Evolutionary conservation across 805 yeast genomes (phyloP).

Genomic region (Lachancea quebecensis): DNA sequence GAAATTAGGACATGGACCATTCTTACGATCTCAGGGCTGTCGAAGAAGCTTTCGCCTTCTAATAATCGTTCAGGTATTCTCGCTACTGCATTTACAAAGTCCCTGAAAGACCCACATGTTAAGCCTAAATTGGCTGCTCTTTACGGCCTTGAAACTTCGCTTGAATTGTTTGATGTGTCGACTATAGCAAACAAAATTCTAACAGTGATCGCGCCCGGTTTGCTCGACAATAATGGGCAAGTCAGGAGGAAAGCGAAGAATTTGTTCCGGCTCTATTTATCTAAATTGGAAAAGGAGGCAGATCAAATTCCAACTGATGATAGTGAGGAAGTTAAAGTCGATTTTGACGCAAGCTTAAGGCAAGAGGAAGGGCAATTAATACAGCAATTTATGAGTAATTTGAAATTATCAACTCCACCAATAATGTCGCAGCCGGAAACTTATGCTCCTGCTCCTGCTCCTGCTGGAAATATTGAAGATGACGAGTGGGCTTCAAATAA

Average conservation of each 20-base stretch:
- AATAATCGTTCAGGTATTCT: conserved; percentile 58
- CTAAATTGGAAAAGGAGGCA: conserved; percentile 45
- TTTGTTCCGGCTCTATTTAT: conserved; percentile 56
- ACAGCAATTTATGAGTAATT: conserved; percentile 19
- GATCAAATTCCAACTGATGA: conserved; percentile 14
- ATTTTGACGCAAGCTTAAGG: conserved; percentile 17
- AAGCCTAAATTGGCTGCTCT: conserved; percentile 74
- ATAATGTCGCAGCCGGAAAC: neutral
- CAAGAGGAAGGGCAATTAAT: conserved; percentile 13
- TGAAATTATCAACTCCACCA: conserved; percentile 10
- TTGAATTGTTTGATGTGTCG: conserved; percentile 62
- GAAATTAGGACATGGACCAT: conserved; percentile 30
- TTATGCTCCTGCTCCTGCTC: conserved; percentile 1
- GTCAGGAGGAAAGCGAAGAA: conserved; percentile 69
- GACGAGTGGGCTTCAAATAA: conserved; percentile 21
- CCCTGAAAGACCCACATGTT: conserved; percentile 70
- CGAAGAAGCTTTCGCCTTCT: conserved; percentile 24
- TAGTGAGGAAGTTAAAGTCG: conserved; percentile 13
- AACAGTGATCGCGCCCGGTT: conserved; percentile 77
- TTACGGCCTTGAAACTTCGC: conserved; percentile 58
- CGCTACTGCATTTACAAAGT: conserved; percentile 79
- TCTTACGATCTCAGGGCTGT: conserved; percentile 20
- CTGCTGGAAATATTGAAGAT: conserved; percentile 1
- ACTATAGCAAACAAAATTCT: conserved; percentile 74
- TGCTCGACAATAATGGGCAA: conserved; percentile 64